Conservation (phyloP, 2,329 filamentous ascomycete genomes). For the Aspergillus versicolor region DNA sequence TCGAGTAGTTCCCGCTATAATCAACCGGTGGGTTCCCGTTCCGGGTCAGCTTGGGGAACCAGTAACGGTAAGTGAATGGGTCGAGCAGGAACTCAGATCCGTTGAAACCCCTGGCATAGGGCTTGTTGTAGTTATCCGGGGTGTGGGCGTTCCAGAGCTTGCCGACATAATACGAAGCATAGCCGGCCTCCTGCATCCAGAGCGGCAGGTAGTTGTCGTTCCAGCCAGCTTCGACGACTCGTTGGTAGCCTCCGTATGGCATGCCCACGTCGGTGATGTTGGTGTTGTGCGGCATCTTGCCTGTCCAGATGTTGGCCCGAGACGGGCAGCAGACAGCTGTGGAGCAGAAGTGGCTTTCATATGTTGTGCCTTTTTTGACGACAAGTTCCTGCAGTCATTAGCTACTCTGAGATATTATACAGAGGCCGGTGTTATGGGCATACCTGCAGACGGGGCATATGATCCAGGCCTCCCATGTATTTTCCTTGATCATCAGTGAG, state of each 20-base stretch:
- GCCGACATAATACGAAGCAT: constrained; percentile 56
- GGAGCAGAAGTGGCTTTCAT: constrained; percentile 63
- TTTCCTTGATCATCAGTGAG: constrained; percentile 66
- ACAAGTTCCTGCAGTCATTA: constrained; percentile 46
- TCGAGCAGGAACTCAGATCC: constrained; percentile 40
- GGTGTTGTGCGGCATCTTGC: constrained; percentile 65
- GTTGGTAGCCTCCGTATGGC: constrained; percentile 53
- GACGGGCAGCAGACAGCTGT: constrained; percentile 66
- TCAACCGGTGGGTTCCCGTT: constrained; percentile 57
- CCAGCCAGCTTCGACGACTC: constrained; percentile 52
- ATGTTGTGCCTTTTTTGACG: constrained; percentile 56
- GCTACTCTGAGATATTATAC: neutral
- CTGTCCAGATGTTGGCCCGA: constrained; percentile 62
- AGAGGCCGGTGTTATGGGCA: no score
- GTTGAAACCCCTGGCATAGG: constrained; percentile 37
- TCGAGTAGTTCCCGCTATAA: constrained; percentile 53
- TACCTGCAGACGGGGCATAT: constrained; percentile 53
- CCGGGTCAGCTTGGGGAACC: constrained; percentile 57
- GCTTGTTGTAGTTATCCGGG: constrained; percentile 48
- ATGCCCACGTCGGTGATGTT: constrained; percentile 60
- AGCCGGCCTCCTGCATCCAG: constrained; percentile 53
- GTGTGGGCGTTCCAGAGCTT: constrained; percentile 57
- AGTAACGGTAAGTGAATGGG: constrained; percentile 59
- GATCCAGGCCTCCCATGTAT: constrained; percentile 58
- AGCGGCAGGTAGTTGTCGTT: constrained; percentile 53